Conservation (phyloP, 495 filamentous ascomycete species). For the Melanomma pulvis-pyrius region DNA sequence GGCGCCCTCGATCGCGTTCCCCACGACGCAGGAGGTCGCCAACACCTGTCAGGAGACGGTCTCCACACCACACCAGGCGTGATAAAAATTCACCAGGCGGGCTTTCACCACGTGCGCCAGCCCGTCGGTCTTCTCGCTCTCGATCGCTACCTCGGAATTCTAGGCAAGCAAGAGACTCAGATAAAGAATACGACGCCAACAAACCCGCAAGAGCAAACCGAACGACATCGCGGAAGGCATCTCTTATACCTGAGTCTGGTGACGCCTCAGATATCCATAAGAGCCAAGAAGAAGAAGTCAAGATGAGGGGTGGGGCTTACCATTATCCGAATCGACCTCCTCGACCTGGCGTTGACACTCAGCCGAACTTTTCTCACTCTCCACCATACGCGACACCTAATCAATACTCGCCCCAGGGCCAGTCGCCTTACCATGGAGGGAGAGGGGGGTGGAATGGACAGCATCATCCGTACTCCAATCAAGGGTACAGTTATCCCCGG, state of each 20-base stretch:
- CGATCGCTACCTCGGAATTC: conserved; percentile 7
- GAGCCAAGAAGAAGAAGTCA: conserved; percentile 19
- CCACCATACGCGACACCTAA: conserved; percentile 38
- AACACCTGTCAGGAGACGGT: conserved; percentile 22
- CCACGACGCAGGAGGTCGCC: conserved; percentile 24
- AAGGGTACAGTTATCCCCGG: conserved; percentile 56
- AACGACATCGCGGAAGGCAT: conserved; percentile 17
- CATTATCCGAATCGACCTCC: conserved; percentile 22
- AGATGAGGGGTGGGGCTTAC: conserved; percentile 37
- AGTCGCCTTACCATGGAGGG: conserved; percentile 63
- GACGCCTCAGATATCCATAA: conserved; percentile 26
- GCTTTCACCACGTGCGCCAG: conserved; percentile 18
- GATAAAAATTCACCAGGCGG: conserved; percentile 10
- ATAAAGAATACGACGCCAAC: conserved; percentile 23
- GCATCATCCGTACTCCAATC: conserved; percentile 51
- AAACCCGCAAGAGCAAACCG: conserved; percentile 26
- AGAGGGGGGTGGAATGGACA: conserved; percentile 61
- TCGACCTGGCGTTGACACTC: conserved; percentile 31
- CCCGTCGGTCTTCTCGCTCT: conserved; percentile 8
- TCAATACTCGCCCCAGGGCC: conserved; percentile 56
- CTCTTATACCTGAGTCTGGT: conserved; percentile 18
- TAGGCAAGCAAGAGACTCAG: conserved; percentile 4
- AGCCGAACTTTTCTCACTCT: conserved; percentile 36
- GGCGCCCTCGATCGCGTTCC: conserved; percentile 30
- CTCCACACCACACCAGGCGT: conserved; percentile 10